Conservation (phyloP, 2,329 filamentous ascomycete species). For the Xylaria sp. region DNA sequence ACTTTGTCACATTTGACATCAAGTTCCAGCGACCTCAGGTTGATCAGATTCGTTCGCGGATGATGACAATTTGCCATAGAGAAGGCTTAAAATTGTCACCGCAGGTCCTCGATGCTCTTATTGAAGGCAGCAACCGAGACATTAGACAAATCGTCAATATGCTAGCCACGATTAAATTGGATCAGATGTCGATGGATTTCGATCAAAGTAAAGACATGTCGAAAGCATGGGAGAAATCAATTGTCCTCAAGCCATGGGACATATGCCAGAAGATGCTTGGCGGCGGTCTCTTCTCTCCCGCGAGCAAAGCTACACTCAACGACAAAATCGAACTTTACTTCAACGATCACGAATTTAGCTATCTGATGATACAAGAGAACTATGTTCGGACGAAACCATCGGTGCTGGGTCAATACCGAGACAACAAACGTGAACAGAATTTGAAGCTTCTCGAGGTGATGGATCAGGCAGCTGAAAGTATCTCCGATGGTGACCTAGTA, state of each 20-base stretch:
- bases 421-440: slow-evolving; percentile 73
- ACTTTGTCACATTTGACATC: slow-evolving; percentile 83
- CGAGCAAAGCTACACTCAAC: slow-evolving; percentile 87
- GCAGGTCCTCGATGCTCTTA: slow-evolving; percentile 88
- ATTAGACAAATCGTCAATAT: slow-evolving; percentile 99
- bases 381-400: slow-evolving; percentile 87
- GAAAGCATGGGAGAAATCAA: slow-evolving; percentile 98
- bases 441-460: slow-evolving; percentile 87
- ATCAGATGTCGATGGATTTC: slow-evolving; percentile 81
- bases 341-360: slow-evolving; percentile 98
- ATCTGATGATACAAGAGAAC: slow-evolving; percentile 97
- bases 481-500: slow-evolving; percentile 95
- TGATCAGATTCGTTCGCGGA: slow-evolving; percentile 88
- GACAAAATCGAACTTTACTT: slow-evolving; percentile 99
- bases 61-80: slow-evolving; percentile 94
- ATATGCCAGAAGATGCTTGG: slow-evolving; percentile 93
- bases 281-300: slow-evolving; percentile 83
- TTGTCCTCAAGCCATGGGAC: slow-evolving; percentile 97
- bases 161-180: slow-evolving; percentile 92
- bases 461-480: slow-evolving; percentile 91
- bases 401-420: slow-evolving; percentile 64
- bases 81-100: slow-evolving; percentile 88
- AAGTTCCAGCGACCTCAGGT: slow-evolving; percentile 89
- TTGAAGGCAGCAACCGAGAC: slow-evolving; percentile 94
- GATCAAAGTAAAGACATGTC: slow-evolving; percentile 93